Evolutionary conservation across 352 stramenopile species (phyloP).

Genomic region (Pythium dissimile): DNA sequence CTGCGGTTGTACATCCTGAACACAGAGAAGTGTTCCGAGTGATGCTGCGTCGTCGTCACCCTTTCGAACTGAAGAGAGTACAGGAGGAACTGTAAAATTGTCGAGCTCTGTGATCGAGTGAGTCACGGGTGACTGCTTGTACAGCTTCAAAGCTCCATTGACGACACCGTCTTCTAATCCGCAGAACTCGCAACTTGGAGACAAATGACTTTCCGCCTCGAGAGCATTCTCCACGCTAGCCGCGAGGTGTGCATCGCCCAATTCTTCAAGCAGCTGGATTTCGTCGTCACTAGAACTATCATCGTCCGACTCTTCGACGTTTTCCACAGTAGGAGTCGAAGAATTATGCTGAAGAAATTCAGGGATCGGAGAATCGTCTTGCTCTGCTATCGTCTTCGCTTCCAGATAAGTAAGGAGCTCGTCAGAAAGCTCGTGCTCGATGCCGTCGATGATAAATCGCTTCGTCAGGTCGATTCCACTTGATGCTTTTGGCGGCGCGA

Average conservation of each 20-base stretch:
- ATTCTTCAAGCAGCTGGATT: constrained; percentile 46
- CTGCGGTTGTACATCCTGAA: neutral
- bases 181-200: constrained; percentile 45
- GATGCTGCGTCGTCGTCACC: neutral
- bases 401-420: constrained; percentile 66
- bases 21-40: neutral
- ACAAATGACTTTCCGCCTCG: neutral
- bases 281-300: constrained; percentile 29
- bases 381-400: constrained; percentile 55
- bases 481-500: constrained; percentile 35
- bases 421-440: constrained; percentile 67
- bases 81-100: constrained; percentile 47
- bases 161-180: constrained; percentile 61
- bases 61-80: constrained; percentile 23
- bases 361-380: constrained; percentile 46
- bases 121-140: constrained; percentile 47
- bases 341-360: neutral
- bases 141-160: constrained; percentile 47
- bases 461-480: constrained; percentile 56
- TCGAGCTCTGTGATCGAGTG: constrained; percentile 33
- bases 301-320: constrained; percentile 25
- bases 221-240: neutral
- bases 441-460: constrained; percentile 71
- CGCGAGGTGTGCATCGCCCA: constrained; percentile 46
- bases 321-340: neutral